Base-by-base conservation (phyloP, 192 early-diverging fungal species). In the Diversispora eburnea region DNA sequence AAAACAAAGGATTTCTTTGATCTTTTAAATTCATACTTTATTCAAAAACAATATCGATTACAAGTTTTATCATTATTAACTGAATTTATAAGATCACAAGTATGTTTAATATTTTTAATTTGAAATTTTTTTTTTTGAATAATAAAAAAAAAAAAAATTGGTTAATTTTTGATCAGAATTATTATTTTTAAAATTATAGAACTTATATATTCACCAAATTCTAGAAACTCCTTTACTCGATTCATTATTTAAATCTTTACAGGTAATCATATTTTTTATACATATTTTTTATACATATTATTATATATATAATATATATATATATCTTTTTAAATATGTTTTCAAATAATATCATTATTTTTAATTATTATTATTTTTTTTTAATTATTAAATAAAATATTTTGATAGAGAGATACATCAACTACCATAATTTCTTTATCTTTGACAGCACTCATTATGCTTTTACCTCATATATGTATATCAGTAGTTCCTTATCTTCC, bases 381-480 rank as follows among this genome's bases (percentile, higher is more conserved):
- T 47, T 8, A 13, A 49, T 46, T 10, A n/a, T 49, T 17, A n/a
- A 66, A 48, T 33, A 33, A 33, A 33, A 33, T 33, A 33, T 33
- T 33, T 22, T 58, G 17, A n/a, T 8, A 70, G 69, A 55, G 10
- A 5, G 69, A 70, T 13, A 58, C 69, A 9, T 70, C 69, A 6
- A 70, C 69, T 20, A 70, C 55, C n/a, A 33, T 70, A 10, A n/a
- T 70, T 43, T 70, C 69, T 46, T 20, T 70, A 39, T 70, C 69
- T 4, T 39, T 70, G 5, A 70, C 69, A n/a, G 45, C 69, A 9
- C 55, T 70, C 12, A 57, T 70, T 13, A 70, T 70, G 69, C 55
- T 70, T 19, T 15, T 70, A 8, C 69, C 69, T 70, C 69, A 70
- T 58, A 70, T 70, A 58, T 70, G 54, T 70, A 70, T 41, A 43